Evolutionary conservation across 1,284 basidiomycete species (phyloP), one percentile per base, ranked within the genome.

Genomic region (Ganoderma lucidum): DNA sequence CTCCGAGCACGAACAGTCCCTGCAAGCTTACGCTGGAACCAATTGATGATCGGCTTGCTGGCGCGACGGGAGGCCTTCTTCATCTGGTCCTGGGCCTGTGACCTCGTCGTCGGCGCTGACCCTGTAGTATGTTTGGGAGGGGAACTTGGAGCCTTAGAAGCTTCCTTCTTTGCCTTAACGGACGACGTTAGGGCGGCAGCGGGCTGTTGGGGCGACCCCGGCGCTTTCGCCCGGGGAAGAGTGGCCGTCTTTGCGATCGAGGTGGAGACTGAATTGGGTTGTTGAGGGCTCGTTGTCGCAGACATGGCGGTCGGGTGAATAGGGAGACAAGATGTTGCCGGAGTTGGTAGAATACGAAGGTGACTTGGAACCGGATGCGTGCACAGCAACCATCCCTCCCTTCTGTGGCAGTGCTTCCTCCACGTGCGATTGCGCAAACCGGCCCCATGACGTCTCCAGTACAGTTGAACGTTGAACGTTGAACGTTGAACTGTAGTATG

Each of bases 21-120:
- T 30, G 87, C 90, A 19, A 96, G 84, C 80, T 97, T 97, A 73
- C 94, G 90, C 74, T 95, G 92, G 74, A 97, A 90, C 95, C 95
- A 97, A 75, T 95, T 94, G 76, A 96, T 92, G 74, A 97, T 91
- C 3, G 95, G 95, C 79, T 96, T 95, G 78, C 93, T 91, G 17
- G 91, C 88, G 60, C 90, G 87, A 64, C 88, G 85, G 59, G 88
- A 78, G 2, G 85, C 76, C 76, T 90, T 91, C 82, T 91, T 90
- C 62, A 78, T 71, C 39, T 81, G 78, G 6, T 70, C 72, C n/a
- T 66, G 70, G n/a, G 68, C 15, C 17, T 68, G 67, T 1, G 70
- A 45, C 44, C 64, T 64, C 39, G 59, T 44, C 23, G 59, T 28
- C 23, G 59, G 23, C 23, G 59, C n/a, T 28, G 59, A 30, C 6